These are phyloP conservation scores for Zoysia japonica DNA, from an alignment of 176 grass and related monocot species.

Conservation along the genomic window DNA sequence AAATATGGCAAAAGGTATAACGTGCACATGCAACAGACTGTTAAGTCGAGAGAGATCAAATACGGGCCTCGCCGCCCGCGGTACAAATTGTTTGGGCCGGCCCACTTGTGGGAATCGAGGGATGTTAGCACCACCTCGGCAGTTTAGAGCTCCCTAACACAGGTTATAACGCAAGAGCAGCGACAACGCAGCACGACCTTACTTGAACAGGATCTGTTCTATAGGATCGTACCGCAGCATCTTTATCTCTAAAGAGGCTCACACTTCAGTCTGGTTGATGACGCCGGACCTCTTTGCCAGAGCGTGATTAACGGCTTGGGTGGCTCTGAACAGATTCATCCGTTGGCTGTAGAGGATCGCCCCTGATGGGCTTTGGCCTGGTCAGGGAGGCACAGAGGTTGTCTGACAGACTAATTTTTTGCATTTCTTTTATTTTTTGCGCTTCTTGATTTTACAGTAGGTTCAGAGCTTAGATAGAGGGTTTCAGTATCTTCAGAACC, in stretches of 20 bases:
- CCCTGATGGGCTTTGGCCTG: neutral
- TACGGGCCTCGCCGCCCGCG: neutral
- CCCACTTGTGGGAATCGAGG: neutral
- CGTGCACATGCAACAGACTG: neutral
- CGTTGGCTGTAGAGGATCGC: neutral
- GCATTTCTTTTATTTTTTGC: too few relatives aligned
- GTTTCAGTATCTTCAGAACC: too few relatives aligned
- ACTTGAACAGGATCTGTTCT: slow-evolving; percentile 42
- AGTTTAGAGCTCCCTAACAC: rapidly evolving
- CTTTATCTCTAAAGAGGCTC: neutral
- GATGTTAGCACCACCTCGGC: neutral
- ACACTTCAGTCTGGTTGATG: neutral
- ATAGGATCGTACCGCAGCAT: slow-evolving; percentile 3
- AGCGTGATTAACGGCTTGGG: neutral
- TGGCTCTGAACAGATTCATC: neutral
- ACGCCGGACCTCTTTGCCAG: neutral
- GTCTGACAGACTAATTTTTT: neutral
- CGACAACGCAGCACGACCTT: neutral
- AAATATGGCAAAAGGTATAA: neutral
- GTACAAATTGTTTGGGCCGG: neutral
- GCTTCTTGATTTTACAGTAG: too few relatives aligned
- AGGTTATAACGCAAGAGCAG: neutral
- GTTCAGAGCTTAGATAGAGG: too few relatives aligned
- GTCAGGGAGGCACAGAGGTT: neutral
- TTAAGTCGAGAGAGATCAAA: neutral